Conservation (phyloP, 1,284 basidiomycete species). For the Austroboletus novae-zelandiae region DNA sequence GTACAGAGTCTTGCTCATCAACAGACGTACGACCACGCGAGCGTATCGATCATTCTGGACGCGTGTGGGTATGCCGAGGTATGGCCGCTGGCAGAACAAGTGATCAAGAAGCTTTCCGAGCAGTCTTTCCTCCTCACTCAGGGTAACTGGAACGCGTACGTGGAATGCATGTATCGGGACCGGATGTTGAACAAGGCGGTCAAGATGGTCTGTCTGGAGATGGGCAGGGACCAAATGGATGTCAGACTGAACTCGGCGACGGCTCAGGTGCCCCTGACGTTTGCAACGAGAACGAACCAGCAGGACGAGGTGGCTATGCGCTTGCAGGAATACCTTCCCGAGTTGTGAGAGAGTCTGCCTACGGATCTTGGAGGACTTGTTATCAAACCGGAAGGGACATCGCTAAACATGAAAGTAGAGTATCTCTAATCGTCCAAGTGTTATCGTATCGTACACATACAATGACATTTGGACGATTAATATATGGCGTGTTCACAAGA, state of each 20-base stretch:
- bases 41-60: conserved; percentile 83
- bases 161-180: conserved; percentile 83
- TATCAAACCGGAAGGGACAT: conserved; percentile 18
- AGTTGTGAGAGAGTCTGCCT: conserved; percentile 48
- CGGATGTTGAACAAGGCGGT: conserved; percentile 68
- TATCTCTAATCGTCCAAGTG: conserved; percentile 11
- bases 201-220: conserved; percentile 63
- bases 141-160: conserved; percentile 74
- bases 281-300: conserved; percentile 44
- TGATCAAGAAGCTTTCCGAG: conserved; percentile 51
- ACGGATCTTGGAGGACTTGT: conserved; percentile 16
- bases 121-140: conserved; percentile 56
- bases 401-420: conserved; percentile 5
- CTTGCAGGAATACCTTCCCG: conserved; percentile 52
- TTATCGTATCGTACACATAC: too few relatives aligned
- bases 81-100: conserved; percentile 48
- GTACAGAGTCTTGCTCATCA: conserved; percentile 63
- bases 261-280: conserved; percentile 50
- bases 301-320: conserved; percentile 46
- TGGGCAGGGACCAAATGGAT: conserved; percentile 46
- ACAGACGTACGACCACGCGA: conserved; percentile 58
- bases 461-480: too few relatives aligned
- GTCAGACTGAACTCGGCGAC: conserved; percentile 48
- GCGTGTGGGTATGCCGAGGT: conserved; percentile 69
- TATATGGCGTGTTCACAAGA: too few relatives aligned